phyloP scores from a whole-genome alignment of 768 basidiomycete genomes.

The Inosperma sp. region DNA sequence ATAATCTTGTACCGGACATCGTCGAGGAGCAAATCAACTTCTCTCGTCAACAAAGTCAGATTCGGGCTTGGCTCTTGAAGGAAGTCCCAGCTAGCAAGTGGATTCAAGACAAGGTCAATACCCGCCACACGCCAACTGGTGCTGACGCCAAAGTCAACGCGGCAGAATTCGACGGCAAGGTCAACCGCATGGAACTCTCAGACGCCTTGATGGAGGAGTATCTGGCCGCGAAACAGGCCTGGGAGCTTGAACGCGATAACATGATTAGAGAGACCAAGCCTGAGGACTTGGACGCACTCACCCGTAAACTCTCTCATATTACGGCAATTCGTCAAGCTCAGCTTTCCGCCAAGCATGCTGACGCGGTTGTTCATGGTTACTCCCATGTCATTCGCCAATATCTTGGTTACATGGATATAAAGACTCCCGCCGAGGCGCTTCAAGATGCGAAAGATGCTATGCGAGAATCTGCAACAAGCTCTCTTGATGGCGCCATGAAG shows the following conservation, averaged over 20 bases:
- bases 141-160: constrained; percentile 7
- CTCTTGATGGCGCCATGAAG: constrained; percentile 23
- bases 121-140: constrained; percentile 10
- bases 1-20: constrained; percentile 25
- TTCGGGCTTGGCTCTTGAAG: constrained; percentile 26
- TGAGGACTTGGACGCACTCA: constrained; percentile 18
- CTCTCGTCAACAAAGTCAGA: constrained; percentile 21
- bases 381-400: constrained; percentile 25
- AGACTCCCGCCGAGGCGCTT: constrained; percentile 20
- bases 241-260: constrained; percentile 26
- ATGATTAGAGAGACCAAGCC: constrained; percentile 20
- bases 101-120: constrained; percentile 18
- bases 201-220: constrained; percentile 27
- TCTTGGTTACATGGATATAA: constrained; percentile 25
- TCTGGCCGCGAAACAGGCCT: constrained; percentile 24
- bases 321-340: constrained; percentile 24
- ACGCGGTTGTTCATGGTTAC: constrained; percentile 28
- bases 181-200: constrained; percentile 28
- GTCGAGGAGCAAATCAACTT: constrained; percentile 13
- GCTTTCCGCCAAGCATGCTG: constrained; percentile 24
- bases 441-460: constrained; percentile 26
- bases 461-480: constrained; percentile 25
- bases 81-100: constrained; percentile 20
- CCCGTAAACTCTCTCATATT: constrained; percentile 24
- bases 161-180: constrained; percentile 6